Conservation (phyloP, 305 asterid species). For the Plantago coronopus region DNA sequence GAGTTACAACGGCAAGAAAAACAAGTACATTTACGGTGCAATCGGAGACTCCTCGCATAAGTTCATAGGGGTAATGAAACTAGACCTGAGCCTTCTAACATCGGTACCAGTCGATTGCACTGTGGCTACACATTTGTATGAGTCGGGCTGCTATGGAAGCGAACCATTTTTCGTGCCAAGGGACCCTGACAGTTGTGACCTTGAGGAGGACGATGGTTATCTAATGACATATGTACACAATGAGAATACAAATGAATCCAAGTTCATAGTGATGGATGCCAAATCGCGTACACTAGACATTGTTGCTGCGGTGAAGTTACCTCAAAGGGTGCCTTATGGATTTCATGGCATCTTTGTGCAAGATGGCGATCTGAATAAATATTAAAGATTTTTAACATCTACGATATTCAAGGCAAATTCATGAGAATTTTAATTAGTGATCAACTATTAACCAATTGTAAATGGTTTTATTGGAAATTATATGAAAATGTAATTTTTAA, state of each 20-base stretch:
- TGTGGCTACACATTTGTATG: conserved; percentile 43
- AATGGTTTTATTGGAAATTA: too few species aligned
- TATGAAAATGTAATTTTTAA: too few species aligned
- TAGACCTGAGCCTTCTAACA: conserved; percentile 40
- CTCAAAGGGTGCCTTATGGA: conserved; percentile 57
- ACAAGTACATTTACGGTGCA: conserved; percentile 44
- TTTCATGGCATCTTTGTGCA: conserved; percentile 57
- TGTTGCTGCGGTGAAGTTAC: conserved; percentile 51
- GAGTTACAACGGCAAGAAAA: conserved; percentile 29
- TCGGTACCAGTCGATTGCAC: conserved; percentile 37
- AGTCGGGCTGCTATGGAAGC: conserved; percentile 42
- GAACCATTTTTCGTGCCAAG: conserved; percentile 54
- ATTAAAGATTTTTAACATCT: too few species aligned
- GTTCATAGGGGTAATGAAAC: conserved; percentile 44
- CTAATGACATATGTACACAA: conserved; percentile 43
- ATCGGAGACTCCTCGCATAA: conserved; percentile 32
- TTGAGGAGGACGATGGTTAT: conserved; percentile 65
- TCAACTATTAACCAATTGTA: too few species aligned
- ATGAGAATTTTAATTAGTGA: too few species aligned
- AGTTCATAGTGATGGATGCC: conserved; percentile 56
- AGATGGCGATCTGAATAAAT: too few species aligned
- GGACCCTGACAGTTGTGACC: conserved; percentile 22
- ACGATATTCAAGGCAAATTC: too few species aligned
- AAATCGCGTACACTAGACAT: conserved; percentile 49
- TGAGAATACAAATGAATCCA: conserved; percentile 45